phyloP scores from a whole-genome alignment of 176 grass and related monocot genomes.

The Stipa capillata region DNA sequence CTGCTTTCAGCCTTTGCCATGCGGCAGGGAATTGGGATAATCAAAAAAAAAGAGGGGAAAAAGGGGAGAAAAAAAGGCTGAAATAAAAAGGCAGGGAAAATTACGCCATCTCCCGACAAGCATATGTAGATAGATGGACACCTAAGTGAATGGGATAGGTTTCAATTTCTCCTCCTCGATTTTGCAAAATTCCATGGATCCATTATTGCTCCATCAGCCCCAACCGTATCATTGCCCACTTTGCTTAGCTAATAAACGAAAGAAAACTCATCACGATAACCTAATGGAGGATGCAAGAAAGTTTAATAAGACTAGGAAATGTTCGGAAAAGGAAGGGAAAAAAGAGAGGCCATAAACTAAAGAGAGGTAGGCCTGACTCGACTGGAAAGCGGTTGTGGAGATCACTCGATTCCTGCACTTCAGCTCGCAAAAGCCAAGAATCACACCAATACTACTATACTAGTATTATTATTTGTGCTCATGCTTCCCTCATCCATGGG shows the following conservation, averaged over 20 bases:
- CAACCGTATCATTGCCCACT: background rate
- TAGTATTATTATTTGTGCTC: background rate
- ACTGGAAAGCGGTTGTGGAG: background rate
- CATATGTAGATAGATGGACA: background rate
- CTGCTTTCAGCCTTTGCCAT: conserved; percentile 13
- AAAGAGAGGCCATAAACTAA: background rate
- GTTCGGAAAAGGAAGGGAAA: background rate
- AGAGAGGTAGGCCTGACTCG: background rate
- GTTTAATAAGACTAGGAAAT: background rate
- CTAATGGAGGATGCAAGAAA: background rate
- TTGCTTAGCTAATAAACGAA: background rate
- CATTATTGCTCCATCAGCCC: conserved; percentile 35
- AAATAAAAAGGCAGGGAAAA: background rate
- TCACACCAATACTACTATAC: background rate
- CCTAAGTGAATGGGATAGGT: background rate
- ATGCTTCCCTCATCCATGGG: conserved; percentile 7
- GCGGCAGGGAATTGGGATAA: conserved; percentile 17
- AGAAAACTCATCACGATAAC: background rate
- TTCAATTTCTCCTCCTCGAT: background rate
- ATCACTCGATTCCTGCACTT: background rate
- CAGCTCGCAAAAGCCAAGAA: background rate
- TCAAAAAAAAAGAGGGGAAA: background rate
- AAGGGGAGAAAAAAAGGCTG: background rate
- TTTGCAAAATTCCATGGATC: background rate
- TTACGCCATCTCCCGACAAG: background rate